Conservation (phyloP, 2,329 filamentous ascomycete genomes). For the Macrophomina phaseolina region DNA sequence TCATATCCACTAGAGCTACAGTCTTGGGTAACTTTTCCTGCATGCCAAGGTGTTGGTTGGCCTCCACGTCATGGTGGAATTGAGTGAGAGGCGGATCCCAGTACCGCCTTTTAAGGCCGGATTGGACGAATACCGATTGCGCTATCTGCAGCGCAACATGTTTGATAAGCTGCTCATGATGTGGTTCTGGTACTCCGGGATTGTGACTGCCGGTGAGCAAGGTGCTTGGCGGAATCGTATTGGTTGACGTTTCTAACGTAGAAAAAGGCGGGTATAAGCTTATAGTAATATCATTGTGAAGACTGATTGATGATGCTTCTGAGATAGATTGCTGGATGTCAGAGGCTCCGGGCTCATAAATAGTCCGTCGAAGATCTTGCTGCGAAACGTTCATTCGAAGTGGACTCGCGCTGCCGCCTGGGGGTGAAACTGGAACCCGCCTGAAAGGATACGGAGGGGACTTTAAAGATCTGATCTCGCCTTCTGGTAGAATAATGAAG, state of each 20-base stretch:
- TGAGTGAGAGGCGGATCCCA: conserved; percentile 9
- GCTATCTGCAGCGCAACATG: not conserved
- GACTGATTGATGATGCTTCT: not conserved
- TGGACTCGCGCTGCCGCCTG: not conserved
- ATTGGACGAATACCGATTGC: not conserved
- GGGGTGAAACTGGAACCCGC: not conserved
- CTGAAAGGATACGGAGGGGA: not conserved
- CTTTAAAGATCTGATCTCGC: conserved; percentile 10
- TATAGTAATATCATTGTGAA: not conserved
- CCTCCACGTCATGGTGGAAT: not conserved
- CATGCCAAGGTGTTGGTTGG: not conserved
- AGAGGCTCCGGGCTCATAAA: not conserved
- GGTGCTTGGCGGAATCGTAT: not conserved
- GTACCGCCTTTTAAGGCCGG: not conserved
- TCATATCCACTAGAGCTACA: conserved; percentile 6
- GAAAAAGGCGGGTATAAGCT: not conserved
- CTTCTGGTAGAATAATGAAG: not conserved
- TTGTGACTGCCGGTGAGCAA: too few species aligned
- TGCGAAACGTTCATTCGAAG: not conserved
- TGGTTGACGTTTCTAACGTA: not conserved
- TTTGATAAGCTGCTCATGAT: not conserved
- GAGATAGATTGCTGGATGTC: not conserved
- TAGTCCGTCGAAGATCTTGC: not conserved
- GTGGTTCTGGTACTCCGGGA: not conserved
- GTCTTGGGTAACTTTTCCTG: not conserved